phyloP scores from a whole-genome alignment of 208 protist species.

The Strigomonas culicis region DNA sequence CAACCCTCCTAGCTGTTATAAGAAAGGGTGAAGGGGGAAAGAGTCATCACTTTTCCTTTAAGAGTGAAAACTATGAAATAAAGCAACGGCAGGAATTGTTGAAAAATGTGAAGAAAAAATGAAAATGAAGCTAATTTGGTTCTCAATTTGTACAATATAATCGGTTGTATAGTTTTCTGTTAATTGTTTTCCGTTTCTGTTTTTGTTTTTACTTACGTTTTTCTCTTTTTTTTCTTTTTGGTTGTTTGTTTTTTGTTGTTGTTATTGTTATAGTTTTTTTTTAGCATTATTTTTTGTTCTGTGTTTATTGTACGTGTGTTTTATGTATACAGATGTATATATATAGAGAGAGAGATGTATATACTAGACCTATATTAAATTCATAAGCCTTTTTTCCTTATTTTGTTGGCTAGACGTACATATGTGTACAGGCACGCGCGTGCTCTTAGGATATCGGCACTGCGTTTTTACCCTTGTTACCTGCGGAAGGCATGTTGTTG shows the following conservation, averaged over 20 bases:
- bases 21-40: slow-evolving; percentile 12
- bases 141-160: neutral
- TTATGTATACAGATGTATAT: too few relatives aligned
- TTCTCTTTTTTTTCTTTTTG: neutral
- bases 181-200: neutral
- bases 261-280: slow-evolving; percentile 9
- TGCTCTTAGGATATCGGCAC: slow-evolving; percentile 29
- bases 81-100: neutral
- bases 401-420: slow-evolving; percentile 4
- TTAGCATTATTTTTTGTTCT: neutral
- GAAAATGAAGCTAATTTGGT: slow-evolving; percentile 1
- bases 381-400: too few relatives aligned
- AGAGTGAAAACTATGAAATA: neutral
- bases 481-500: slow-evolving; percentile 10
- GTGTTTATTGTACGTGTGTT: too few relatives aligned
- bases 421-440: neutral
- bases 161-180: neutral
- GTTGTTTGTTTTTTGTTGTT: neutral
- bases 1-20: slow-evolving; percentile 11
- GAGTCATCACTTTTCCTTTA: slow-evolving; percentile 4
- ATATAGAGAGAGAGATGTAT: neutral
- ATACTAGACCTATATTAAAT: neutral
- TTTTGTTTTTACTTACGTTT: slow-evolving; percentile 7
- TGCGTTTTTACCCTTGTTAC: neutral
- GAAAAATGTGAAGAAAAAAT: slow-evolving; percentile 8